Conservation (phyloP, 305 asterid genomes). For the Caryopteris hybrid region DNA sequence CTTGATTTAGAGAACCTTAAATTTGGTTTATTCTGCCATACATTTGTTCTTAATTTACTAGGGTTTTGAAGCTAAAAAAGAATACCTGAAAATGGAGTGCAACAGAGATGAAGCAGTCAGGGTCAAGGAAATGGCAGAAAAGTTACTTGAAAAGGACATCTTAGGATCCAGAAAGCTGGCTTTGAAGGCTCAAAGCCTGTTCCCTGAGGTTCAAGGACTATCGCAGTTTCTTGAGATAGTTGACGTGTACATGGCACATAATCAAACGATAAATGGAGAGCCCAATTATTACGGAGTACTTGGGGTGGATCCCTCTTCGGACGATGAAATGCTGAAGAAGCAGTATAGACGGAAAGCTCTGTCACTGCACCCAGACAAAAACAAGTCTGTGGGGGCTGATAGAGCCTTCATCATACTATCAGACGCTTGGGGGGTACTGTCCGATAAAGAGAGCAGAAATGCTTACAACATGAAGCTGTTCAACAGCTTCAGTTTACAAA, state of each 20-base stretch:
- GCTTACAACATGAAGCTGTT: slow-evolving; percentile 35
- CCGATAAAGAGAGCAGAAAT: slow-evolving; percentile 41
- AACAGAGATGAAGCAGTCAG: no score
- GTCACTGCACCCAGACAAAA: slow-evolving; percentile 70
- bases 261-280: slow-evolving; percentile 47
- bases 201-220: slow-evolving; percentile 58
- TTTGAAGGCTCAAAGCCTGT: slow-evolving; percentile 43
- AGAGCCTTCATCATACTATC: slow-evolving; percentile 64
- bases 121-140: no score
- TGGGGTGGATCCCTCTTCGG: slow-evolving; percentile 39
- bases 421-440: slow-evolving; percentile 51
- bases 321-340: slow-evolving; percentile 34
- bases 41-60: no score
- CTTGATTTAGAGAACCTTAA: no score
- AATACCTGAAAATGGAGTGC: no score
- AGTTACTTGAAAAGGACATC: no score
- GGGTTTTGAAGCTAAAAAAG: no score
- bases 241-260: slow-evolving; percentile 34
- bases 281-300: slow-evolving; percentile 49
- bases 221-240: slow-evolving; percentile 45
- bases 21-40: no score
- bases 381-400: slow-evolving; percentile 56
- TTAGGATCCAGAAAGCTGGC: no score
- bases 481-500: no score
- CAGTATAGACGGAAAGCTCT: slow-evolving; percentile 46